Conservation (phyloP, 2,329 filamentous ascomycete genomes). For the Magnaporthiopsis rhizophila region DNA sequence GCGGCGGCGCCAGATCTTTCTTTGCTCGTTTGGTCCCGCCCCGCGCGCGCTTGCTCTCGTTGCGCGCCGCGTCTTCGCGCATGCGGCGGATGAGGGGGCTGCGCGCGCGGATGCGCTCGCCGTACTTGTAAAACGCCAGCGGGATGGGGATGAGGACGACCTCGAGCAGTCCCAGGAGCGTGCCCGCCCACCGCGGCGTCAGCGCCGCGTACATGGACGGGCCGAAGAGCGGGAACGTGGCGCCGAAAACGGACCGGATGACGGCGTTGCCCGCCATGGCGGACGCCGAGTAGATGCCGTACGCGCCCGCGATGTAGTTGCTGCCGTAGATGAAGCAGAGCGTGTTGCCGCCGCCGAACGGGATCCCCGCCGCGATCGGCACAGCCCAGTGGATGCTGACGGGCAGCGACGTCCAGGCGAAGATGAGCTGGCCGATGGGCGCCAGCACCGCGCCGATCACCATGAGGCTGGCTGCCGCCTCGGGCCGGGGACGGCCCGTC, state of each 20-base stretch:
- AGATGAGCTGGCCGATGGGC: conserved; percentile 73
- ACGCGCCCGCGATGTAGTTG: conserved; percentile 68
- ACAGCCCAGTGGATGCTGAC: conserved; percentile 69
- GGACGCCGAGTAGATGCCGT: conserved; percentile 69
- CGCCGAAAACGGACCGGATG: conserved; percentile 59
- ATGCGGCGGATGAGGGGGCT: conserved; percentile 36
- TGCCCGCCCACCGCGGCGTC: conserved; percentile 67
- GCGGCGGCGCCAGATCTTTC: no score
- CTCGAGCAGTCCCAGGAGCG: conserved; percentile 61
- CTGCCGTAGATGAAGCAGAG: conserved; percentile 70
- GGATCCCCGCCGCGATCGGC: conserved; percentile 66
- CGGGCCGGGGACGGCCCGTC: conserved; percentile 66
- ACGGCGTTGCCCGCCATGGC: conserved; percentile 71
- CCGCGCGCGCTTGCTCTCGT: conserved; percentile 17
- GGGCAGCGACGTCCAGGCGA: conserved; percentile 81
- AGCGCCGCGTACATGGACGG: conserved; percentile 60
- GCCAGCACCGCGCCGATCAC: conserved; percentile 68
- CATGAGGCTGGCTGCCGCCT: conserved; percentile 74
- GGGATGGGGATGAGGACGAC: conserved; percentile 67
- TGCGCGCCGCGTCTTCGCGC: conserved; percentile 29
- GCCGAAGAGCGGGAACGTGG: conserved; percentile 62
- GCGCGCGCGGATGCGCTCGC: conserved; percentile 36
- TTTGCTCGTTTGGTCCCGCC: no score
- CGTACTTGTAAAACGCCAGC: conserved; percentile 59
- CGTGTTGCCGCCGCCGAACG: conserved; percentile 68